Percentiles rank a stretch among this genome's conserved stretches.
Evolutionary conservation across 495 filamentous ascomycete genomes (phyloP).

Genomic region (Neurospora pannonica): DNA sequence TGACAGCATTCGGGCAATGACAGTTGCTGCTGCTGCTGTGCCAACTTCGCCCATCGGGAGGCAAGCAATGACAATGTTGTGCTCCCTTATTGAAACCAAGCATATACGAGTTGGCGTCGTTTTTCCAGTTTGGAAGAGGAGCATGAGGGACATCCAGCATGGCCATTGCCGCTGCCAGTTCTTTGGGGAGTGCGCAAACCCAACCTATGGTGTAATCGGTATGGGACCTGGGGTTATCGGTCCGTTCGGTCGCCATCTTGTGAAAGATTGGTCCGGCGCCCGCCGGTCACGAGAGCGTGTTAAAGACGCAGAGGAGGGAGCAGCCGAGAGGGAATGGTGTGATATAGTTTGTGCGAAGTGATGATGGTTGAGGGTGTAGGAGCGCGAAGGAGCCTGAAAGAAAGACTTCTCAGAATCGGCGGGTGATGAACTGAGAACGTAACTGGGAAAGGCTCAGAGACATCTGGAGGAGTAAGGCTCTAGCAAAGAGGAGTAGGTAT

Average conservation of each 20-base stretch:
- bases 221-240: neutral
- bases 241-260: neutral
- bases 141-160: neutral
- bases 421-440: neutral
- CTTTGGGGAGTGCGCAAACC: neutral
- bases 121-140: too few species aligned
- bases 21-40: neutral
- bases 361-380: neutral
- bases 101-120: neutral
- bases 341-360: neutral
- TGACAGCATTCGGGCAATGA: neutral
- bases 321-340: rapidly evolving
- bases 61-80: neutral
- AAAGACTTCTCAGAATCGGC: neutral
- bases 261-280: neutral
- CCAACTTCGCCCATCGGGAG: neutral
- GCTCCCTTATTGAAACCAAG: neutral
- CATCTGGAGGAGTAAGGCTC: neutral
- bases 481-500: neutral
- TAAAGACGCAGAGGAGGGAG: too few species aligned
- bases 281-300: too few species aligned
- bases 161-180: neutral
- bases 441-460: neutral
- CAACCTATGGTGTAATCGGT: neutral
- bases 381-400: neutral